Percentiles rank a stretch among this genome's conserved stretches.
Evolutionary conservation across 495 filamentous ascomycete species (phyloP).

Genomic region (Lasiosphaeriaceae sp.): DNA sequence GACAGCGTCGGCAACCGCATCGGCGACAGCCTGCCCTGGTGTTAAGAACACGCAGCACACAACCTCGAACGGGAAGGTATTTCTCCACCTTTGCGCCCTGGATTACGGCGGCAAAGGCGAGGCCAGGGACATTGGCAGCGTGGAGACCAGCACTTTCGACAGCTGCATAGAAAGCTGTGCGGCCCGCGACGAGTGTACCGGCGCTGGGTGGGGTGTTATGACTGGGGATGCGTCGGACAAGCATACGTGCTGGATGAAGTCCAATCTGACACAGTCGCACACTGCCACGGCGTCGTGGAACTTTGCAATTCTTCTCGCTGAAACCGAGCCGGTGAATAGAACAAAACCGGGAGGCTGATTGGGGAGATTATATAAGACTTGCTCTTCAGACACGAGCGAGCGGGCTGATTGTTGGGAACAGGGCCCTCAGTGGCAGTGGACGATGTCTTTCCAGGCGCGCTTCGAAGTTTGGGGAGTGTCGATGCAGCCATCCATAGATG

Average conservation of each 20-base stretch:
- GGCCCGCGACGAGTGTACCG: slow-evolving; percentile 7
- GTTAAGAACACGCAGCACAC: slow-evolving; percentile 6
- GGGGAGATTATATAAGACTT: no score
- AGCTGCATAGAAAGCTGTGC: slow-evolving; percentile 20
- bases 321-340: not conserved
- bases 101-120: slow-evolving; percentile 17
- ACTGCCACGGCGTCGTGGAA: slow-evolving; percentile 11
- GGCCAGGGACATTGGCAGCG: slow-evolving; percentile 12
- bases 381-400: no score
- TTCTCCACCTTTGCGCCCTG: slow-evolving; percentile 17
- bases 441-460: no score
- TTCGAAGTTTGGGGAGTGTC: no score
- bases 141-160: slow-evolving; percentile 10
- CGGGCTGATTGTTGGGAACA: no score
- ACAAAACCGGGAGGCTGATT: not conserved
- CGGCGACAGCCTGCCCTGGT: slow-evolving; percentile 8
- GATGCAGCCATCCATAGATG: no score
- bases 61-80: slow-evolving; percentile 11
- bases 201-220: slow-evolving; percentile 18
- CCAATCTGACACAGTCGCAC: slow-evolving; percentile 14
- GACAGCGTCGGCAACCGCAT: not conserved
- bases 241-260: slow-evolving; percentile 22
- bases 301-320: slow-evolving; percentile 15
- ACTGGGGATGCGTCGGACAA: not conserved
- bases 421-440: no score